Evolutionary conservation across 306 rosid species (phyloP), one percentile per base, ranked within the genome.

Genomic region (Macrotyloma uniflorum): DNA sequence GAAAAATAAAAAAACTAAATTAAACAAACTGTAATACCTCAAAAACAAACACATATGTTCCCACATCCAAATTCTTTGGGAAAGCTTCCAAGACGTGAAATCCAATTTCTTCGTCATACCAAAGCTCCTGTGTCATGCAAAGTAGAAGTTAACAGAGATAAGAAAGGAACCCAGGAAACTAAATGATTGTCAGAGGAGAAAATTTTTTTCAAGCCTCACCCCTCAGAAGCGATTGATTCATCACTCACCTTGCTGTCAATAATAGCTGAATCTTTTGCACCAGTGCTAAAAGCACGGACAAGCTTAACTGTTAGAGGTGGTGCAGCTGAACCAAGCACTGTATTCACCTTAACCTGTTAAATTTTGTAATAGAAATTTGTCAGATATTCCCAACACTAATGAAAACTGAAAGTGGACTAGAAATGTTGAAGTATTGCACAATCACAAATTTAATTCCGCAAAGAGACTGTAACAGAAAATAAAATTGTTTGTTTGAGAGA

Each of bases 301-400:
- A 96, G 86, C 86, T 90, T 96, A 85, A 93, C 98, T 13, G 91
- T 87, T 78, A 93, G 79, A 72, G 89, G 89, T 59, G 99, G 98
- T 40, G 94, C 93, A 89, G 83, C 84, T 83, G 98, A 93, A 67
- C 99, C 98, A 83, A 96, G 93, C 67, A 87, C 98, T 3, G 97
- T 93, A 86, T 67, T 90, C 51, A 96, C 97, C 87, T 83, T 90
- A 54, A 91, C 98, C 99, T 96, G 87, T 78, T 86, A 68, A 63
- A 78, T 83, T 64, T 83, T 54, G 45, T 15, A 76, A 76, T 43
- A 63, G 33, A 67, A 13, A 79, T 57, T 23, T 49, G 73, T 68
- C 66, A 75, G 43, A 49, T 75, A 54, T 64, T 18, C 51, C 61
- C 67, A 78, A 24, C 5, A 8, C 14, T 43, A 43, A 35, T 20